Base-by-base conservation (phyloP, 2,329 filamentous ascomycete genomes). In the Venturiaceae sp. region DNA sequence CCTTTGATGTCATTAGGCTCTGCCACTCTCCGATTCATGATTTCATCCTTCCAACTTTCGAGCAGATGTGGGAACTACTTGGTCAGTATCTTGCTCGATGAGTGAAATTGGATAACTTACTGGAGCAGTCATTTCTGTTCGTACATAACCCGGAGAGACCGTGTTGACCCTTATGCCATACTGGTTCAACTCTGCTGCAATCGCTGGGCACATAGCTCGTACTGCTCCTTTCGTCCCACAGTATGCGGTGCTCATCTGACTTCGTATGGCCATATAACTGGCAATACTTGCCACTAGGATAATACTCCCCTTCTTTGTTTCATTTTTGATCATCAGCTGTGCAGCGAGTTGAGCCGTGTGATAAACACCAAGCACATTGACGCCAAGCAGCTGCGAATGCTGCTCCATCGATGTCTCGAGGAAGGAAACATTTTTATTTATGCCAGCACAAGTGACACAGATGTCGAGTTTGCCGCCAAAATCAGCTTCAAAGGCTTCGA, bases 81-180 rank as follows among this genome's bases (percentile, higher is more conserved):
- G 16, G 26, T 52, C 23, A 57, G 41, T 30, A 1, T 46, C 5
- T 30, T 8, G 11, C 19, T 36, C 14, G 37, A 14, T 21, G 19
- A 30, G 8, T 26, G 19, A 6, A 3, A 21, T 16, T 52, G 3
- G 33, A n/a, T 21, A 44, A 13, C 30, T 21, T 1, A 16, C 52
- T 13, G 11, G 30, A 7, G 76, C 87, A 83, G 80, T 92, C 88
- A 96, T 76, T 60, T 91, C 88, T 14, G 92, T 96, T 64, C 95
- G 77, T 92, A 97, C 96, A 75, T 97, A 97, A 47, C 94, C 92
- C 0, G 92, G 92, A 28, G 87, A 91, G 70, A 97, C 94, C 73
- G 89, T 94, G 77, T 97, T 97, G 65, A 97, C 92, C 37, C 92
- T 84, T 68, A 97, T 96, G 64, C 86, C 86, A 59, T 72, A 68